Percentiles rank a stretch among this genome's conserved stretches.
Conservation (phyloP, 2,329 filamentous ascomycete genomes). For the Hymenoscyphus albidus region DNA sequence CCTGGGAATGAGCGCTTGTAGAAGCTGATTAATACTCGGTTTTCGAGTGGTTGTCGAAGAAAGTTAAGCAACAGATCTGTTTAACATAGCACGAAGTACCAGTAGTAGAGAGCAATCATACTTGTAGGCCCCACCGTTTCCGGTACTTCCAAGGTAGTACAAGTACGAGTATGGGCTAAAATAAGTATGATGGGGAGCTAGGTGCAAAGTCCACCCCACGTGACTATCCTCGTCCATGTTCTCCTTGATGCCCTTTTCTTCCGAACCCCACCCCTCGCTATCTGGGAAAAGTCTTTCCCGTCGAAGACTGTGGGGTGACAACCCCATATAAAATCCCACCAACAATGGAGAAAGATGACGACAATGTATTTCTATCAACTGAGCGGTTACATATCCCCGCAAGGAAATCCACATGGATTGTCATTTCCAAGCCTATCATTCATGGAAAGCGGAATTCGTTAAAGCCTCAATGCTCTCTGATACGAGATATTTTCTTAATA, state of each 20-base stretch:
- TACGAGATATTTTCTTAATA: background rate
- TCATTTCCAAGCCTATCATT: background rate
- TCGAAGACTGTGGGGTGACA: background rate
- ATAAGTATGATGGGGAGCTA: too few relatives aligned
- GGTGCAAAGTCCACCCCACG: background rate
- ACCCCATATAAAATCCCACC: background rate
- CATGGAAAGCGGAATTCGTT: background rate
- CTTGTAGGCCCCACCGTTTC: too few relatives aligned
- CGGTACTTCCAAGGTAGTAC: too few relatives aligned
- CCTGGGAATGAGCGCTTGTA: background rate
- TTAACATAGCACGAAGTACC: too few relatives aligned
- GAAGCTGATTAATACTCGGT: too few relatives aligned
- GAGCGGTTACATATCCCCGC: constrained; percentile 1
- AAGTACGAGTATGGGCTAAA: too few relatives aligned
- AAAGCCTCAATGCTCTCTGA: constrained; percentile 1
- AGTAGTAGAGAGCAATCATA: too few relatives aligned
- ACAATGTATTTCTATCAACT: background rate
- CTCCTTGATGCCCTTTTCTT: background rate
- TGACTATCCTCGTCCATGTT: background rate
- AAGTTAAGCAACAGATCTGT: too few relatives aligned
- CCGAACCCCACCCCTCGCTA: background rate
- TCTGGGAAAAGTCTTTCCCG: background rate
- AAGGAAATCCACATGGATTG: background rate
- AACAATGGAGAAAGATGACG: background rate
- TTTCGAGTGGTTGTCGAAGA: background rate